phyloP scores from a whole-genome alignment of 805 yeast genomes.

The Martiniozyma abietophila region DNA sequence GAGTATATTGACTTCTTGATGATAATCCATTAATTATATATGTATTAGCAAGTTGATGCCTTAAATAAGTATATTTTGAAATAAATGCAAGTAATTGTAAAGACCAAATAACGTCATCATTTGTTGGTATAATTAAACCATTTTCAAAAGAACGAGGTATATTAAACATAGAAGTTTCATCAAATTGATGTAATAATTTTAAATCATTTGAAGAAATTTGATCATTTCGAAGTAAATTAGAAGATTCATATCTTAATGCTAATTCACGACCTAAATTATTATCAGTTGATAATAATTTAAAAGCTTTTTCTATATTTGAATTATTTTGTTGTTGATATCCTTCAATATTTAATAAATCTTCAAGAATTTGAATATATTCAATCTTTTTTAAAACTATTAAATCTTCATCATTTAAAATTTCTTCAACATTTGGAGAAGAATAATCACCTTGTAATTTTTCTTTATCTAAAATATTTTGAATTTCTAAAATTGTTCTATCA shows the following conservation, averaged over 20 bases:
- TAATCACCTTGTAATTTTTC: constrained; percentile 9
- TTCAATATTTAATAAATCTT: constrained; percentile 19
- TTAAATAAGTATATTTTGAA: constrained; percentile 78
- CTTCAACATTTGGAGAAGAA: constrained; percentile 2
- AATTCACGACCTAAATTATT: constrained; percentile 20
- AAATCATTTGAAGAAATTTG: constrained; percentile 12
- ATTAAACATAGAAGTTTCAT: constrained; percentile 19
- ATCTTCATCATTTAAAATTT: constrained; percentile 16
- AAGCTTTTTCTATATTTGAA: constrained; percentile 13
- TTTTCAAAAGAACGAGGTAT: constrained; percentile 47
- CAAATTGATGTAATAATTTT: constrained; percentile 15
- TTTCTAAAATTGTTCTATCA: constrained; percentile 20
- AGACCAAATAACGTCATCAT: constrained; percentile 92
- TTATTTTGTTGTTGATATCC: constrained; percentile 9
- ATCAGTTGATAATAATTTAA: constrained; percentile 19
- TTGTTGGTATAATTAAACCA: constrained; percentile 80
- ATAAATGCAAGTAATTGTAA: constrained; percentile 86
- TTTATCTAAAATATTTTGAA: constrained; percentile 20
- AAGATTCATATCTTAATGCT: constrained; percentile 19
- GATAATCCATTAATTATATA: constrained; percentile 68
- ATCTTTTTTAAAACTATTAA: constrained; percentile 20
- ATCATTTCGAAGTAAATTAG: constrained; percentile 21
- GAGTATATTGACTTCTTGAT: constrained; percentile 30
- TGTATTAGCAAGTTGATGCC: constrained; percentile 64
- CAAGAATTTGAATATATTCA: constrained; percentile 22